These are phyloP conservation scores for Hylodesmum podocarpum DNA, from an alignment of 306 rosid genomes.

Conservation along the genomic window DNA sequence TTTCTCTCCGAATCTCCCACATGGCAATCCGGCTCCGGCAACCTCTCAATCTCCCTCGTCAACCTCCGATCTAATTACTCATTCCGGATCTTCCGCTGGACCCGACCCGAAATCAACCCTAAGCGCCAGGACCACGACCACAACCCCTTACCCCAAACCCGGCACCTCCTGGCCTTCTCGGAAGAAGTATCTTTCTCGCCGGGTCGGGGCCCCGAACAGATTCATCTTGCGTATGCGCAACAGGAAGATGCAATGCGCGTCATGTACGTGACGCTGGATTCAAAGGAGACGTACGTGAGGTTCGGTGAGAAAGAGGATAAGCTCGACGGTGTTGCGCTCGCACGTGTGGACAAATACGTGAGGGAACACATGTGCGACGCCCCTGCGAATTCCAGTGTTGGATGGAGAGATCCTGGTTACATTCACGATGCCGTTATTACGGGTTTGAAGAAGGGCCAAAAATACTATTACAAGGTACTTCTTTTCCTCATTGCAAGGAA, in stretches of 20 bases:
- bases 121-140: conserved; percentile 66
- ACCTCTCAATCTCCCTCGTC: conserved; percentile 53
- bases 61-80: conserved; percentile 81
- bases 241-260: conserved; percentile 70
- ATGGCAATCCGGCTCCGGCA: conserved; percentile 75
- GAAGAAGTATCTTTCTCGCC: conserved; percentile 42
- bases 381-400: conserved; percentile 68
- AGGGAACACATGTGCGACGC: conserved; percentile 80
- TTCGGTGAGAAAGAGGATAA: conserved; percentile 49
- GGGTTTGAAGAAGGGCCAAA: conserved; percentile 56
- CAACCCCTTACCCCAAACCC: conserved; percentile 69
- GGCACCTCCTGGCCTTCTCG: conserved; percentile 52
- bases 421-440: conserved; percentile 73
- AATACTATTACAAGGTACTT: conserved; percentile 68
- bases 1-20: conserved; percentile 62
- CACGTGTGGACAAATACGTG: conserved; percentile 68
- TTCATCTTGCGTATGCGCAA: conserved; percentile 71
- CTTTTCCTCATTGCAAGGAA: no score
- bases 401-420: conserved; percentile 95
- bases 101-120: conserved; percentile 56
- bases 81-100: conserved; percentile 86
- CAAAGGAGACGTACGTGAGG: conserved; percentile 42
- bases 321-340: conserved; percentile 42
- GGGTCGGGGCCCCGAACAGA: conserved; percentile 68
- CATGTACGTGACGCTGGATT: conserved; percentile 62